Evolutionary conservation across 1,284 basidiomycete genomes (phyloP).

Genomic region (Golubevia sp.): DNA sequence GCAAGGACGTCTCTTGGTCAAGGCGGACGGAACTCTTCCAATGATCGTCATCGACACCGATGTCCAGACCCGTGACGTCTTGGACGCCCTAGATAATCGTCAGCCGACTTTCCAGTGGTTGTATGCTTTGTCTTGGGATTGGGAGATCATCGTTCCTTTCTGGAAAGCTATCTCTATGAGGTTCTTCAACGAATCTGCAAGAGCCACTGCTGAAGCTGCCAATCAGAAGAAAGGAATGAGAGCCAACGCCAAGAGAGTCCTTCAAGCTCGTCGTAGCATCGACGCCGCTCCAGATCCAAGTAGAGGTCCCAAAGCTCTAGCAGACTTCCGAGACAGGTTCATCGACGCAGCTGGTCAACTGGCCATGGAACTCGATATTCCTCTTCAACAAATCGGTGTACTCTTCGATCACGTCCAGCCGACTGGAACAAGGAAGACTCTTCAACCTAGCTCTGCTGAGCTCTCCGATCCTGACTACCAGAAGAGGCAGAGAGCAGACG

Average conservation of each 20-base stretch:
- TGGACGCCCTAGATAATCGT: constrained; percentile 64
- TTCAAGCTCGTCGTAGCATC: constrained; percentile 13
- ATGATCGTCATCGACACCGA: constrained; percentile 66
- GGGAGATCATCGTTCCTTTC: constrained; percentile 64
- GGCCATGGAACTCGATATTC: constrained; percentile 64
- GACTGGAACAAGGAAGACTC: constrained; percentile 60
- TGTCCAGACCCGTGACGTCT: constrained; percentile 61
- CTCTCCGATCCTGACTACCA: not conserved
- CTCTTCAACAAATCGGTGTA: constrained; percentile 68
- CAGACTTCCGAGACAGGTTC: constrained; percentile 64
- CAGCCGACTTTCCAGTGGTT: constrained; percentile 66
- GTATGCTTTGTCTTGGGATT: constrained; percentile 66
- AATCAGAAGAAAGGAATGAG: constrained; percentile 15
- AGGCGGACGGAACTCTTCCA: constrained; percentile 65
- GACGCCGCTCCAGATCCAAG: constrained; percentile 22
- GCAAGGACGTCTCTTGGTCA: constrained; percentile 64
- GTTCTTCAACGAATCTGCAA: constrained; percentile 20
- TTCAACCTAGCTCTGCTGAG: constrained; percentile 5
- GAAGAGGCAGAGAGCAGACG: constrained; percentile 28
- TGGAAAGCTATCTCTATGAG: constrained; percentile 62
- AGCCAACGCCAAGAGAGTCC: not conserved
- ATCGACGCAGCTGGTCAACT: constrained; percentile 64
- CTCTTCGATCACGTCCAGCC: constrained; percentile 67
- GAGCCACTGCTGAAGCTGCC: constrained; percentile 31
- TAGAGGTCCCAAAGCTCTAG: constrained; percentile 34